A percentile compares a stretch with the other conserved stretches of the same genome.
Conservation (phyloP, 2,329 filamentous ascomycete genomes). For the Phaeophleospora eucalypticola region DNA sequence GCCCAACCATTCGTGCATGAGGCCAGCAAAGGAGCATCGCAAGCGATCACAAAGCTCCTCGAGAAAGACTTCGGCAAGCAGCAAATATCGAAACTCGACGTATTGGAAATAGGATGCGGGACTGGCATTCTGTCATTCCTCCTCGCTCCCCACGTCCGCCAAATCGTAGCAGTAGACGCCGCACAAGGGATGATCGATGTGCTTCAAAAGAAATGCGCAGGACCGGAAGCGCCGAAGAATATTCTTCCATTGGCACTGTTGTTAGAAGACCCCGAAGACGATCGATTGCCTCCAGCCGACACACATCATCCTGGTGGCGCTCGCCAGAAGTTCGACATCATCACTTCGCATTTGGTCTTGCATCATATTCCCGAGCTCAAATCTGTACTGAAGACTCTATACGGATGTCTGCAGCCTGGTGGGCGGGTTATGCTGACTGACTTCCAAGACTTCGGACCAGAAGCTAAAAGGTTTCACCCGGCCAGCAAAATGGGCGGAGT, state of each 20-base stretch:
- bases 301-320: constrained; percentile 1
- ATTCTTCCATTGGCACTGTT: constrained; percentile 23
- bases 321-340: constrained; percentile 24
- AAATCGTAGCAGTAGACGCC: constrained; percentile 24
- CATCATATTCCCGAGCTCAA: constrained; percentile 25
- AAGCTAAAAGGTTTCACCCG: constrained; percentile 25
- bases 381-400: constrained; percentile 23
- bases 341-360: constrained; percentile 26
- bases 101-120: constrained; percentile 27
- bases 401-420: constrained; percentile 19
- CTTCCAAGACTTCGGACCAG: constrained; percentile 25
- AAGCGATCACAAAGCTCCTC: constrained; percentile 15
- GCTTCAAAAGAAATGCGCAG: constrained; percentile 18
- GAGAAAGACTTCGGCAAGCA: background rate
- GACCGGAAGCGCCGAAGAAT: constrained; percentile 17
- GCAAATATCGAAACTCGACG: constrained; percentile 5
- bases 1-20: constrained; percentile 24
- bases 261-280: constrained; percentile 24
- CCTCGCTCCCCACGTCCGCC: constrained; percentile 17
- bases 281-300: constrained; percentile 13
- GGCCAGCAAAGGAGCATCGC: constrained; percentile 18
- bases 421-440: constrained; percentile 26
- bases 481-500: constrained; percentile 24
- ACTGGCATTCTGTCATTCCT: constrained; percentile 25
- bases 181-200: constrained; percentile 28